A percentile compares a stretch with the other conserved stretches of the same genome.
These are phyloP conservation scores for Cucumis sativus DNA, from an alignment of 306 rosid genomes.

Conservation along the genomic window DNA sequence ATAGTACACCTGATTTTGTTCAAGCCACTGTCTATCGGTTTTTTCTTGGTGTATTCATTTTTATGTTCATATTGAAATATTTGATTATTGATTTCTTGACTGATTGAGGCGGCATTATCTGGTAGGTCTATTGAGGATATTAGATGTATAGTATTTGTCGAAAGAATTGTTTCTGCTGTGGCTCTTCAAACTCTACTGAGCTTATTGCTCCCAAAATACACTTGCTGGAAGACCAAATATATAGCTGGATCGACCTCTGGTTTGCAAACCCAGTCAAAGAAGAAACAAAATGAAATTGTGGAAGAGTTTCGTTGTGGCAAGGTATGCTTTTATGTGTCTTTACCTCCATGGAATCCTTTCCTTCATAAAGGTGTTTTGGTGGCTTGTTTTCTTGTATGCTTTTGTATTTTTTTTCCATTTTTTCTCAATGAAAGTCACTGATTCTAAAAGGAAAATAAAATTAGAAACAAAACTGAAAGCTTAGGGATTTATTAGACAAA, in stretches of 20 bases:
- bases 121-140: slow-evolving; percentile 41
- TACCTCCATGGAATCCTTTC: not conserved
- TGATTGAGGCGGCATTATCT: not conserved
- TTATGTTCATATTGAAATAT: not conserved
- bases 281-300: slow-evolving; percentile 56
- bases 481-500: too few species aligned
- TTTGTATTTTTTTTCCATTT: too few species aligned
- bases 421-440: too few species aligned
- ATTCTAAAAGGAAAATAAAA: too few species aligned
- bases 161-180: slow-evolving; percentile 66
- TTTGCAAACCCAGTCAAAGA: slow-evolving; percentile 46
- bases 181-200: slow-evolving; percentile 41
- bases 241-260: slow-evolving; percentile 46
- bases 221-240: slow-evolving; percentile 59
- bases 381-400: too few species aligned
- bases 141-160: slow-evolving; percentile 77
- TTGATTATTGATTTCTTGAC: slow-evolving; percentile 9
- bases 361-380: too few species aligned
- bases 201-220: slow-evolving; percentile 45
- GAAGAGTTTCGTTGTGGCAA: slow-evolving; percentile 63
- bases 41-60: not conserved
- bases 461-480: too few species aligned
- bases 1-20: not conserved
- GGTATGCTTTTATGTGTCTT: slow-evolving; percentile 30
- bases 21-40: not conserved